Evolutionary conservation across 2,329 filamentous ascomycete species (phyloP).

Genomic region (Fusarium fujikuroi): DNA sequence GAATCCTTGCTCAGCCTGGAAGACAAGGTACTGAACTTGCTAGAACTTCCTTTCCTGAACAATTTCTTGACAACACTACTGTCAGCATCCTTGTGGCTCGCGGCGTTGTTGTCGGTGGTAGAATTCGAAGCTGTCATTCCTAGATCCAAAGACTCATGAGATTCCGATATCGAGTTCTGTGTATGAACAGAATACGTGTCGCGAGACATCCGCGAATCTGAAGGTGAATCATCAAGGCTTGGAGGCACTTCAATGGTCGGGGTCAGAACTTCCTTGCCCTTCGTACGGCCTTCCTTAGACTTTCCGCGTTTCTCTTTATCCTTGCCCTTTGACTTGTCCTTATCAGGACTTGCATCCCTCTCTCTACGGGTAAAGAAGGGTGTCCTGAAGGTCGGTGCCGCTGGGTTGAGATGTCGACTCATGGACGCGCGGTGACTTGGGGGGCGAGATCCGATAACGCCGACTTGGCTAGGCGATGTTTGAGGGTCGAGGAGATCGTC

Average conservation of each 20-base stretch:
- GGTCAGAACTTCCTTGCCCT: constrained; percentile 51
- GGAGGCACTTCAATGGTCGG: constrained; percentile 53
- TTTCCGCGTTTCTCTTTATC: constrained; percentile 49
- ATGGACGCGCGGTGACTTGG: constrained; percentile 54
- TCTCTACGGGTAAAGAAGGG: constrained; percentile 67
- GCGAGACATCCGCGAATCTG: constrained; percentile 64
- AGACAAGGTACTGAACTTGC: constrained; percentile 70
- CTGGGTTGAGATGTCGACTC: constrained; percentile 80
- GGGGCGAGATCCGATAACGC: constrained; percentile 84
- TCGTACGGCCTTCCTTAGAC: constrained; percentile 52
- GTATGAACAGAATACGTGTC: constrained; percentile 69
- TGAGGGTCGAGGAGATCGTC: constrained; percentile 64
- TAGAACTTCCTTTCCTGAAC: constrained; percentile 72
- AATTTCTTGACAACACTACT: constrained; percentile 70
- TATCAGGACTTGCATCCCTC: constrained; percentile 46
- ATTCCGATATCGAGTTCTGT: constrained; percentile 68
- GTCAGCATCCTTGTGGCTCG: constrained; percentile 61
- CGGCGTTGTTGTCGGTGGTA: constrained; percentile 62
- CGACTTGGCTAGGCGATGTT: constrained; percentile 67
- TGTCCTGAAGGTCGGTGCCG: constrained; percentile 87
- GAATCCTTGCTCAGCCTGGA: constrained; percentile 66
- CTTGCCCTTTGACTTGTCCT: constrained; percentile 46
- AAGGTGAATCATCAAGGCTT: constrained; percentile 59
- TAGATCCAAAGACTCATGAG: constrained; percentile 66
- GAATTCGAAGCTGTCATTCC: constrained; percentile 68